Base-by-base conservation (phyloP, 352 stramenopile genomes). In the Peronospora belbahrii region DNA sequence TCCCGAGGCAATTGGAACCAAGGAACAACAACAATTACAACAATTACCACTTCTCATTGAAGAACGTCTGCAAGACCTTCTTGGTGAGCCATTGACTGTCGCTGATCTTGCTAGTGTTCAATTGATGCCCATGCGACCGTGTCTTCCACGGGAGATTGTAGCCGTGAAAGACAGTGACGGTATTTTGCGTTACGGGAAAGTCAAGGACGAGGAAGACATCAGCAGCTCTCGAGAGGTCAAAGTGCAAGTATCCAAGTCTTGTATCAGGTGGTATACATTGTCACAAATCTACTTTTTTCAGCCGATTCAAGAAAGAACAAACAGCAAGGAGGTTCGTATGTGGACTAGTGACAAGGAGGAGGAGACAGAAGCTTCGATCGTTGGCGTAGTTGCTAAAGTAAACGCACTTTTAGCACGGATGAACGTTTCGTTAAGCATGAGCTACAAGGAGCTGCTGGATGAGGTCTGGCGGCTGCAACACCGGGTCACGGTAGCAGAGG, bases 281-380 rank as follows among this genome's bases (percentile, higher is more conserved):
- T 77, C 70, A 2, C 61, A 74, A 28, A 62, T 85, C 13, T 74
- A 60, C 43, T 74, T 63, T 34, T 85, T 85, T 48, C 59, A 67
- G 32, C 66, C 68, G 1, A 11, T 41, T 8, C 37, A 14, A 15
- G 23, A 5, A 4, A 28, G 28, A 17, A 48, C 42, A 17, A 40
- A 13, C 25, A 28, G 27, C 23, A 52, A 44, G 17, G 14, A 31
- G 6, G 23, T 20, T 7, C 31, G 28, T 6, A 15, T 28, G 2
- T 38, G 24, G 22, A 28, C 31, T 9, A 15, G 30, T 4, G 36
- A 47, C 22, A 23, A 52, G 13, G 31, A 48, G 13, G 31, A 48
- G 24, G n/a, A 40, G n/a, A 36, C 20, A 30, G 15, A 7, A n/a
- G 17, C 53, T 4, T 45, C 57, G 5, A 32, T 57, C 0, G 14